A percentile compares a stretch with the other conserved stretches of the same genome.
phyloP scores from a whole-genome alignment of 2,329 filamentous ascomycete genomes.

The Macroventuria anomochaeta region DNA sequence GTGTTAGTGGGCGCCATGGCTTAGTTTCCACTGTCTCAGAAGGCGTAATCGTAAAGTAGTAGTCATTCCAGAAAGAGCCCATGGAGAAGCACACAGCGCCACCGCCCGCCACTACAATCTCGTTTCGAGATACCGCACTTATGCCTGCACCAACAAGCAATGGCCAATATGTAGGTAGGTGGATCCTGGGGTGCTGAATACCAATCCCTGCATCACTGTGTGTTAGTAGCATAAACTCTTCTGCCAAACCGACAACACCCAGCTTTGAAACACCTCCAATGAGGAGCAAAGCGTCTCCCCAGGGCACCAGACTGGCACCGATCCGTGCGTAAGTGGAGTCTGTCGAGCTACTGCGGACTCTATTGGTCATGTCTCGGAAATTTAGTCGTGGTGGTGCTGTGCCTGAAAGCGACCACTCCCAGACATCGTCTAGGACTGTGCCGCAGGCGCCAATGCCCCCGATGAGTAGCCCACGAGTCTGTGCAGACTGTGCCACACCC shows the following conservation, averaged over 20 bases:
- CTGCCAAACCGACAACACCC: slow-evolving; percentile 32
- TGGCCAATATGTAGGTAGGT: slow-evolving; percentile 58
- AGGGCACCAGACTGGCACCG: slow-evolving; percentile 59
- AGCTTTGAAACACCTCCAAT: slow-evolving; percentile 58
- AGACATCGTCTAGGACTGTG: slow-evolving; percentile 66
- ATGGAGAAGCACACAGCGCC: slow-evolving; percentile 91
- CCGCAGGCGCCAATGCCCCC: slow-evolving; percentile 75
- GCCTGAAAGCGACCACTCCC: slow-evolving; percentile 65
- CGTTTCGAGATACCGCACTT: slow-evolving; percentile 54
- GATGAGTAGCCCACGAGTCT: slow-evolving; percentile 66
- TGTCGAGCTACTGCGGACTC: slow-evolving; percentile 22
- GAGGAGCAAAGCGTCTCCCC: slow-evolving; percentile 56
- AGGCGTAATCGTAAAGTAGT: slow-evolving; percentile 30
- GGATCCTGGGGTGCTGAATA: slow-evolving; percentile 29
- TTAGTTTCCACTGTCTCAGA: slow-evolving; percentile 20
- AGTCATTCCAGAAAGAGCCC: slow-evolving; percentile 79
- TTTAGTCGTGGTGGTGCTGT: slow-evolving; percentile 36
- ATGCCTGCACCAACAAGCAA: slow-evolving; percentile 74
- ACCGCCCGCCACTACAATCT: slow-evolving; percentile 73
- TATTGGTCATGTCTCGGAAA: slow-evolving; percentile 40
- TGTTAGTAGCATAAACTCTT: slow-evolving; percentile 40
- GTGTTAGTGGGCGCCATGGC: slow-evolving; percentile 25
- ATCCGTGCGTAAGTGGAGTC: slow-evolving; percentile 52
- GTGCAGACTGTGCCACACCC: slow-evolving; percentile 41
- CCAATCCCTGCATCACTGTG: slow-evolving; percentile 26